phyloP scores from a whole-genome alignment of 1,284 basidiomycete species.

The Thecaphora thlaspeos region DNA sequence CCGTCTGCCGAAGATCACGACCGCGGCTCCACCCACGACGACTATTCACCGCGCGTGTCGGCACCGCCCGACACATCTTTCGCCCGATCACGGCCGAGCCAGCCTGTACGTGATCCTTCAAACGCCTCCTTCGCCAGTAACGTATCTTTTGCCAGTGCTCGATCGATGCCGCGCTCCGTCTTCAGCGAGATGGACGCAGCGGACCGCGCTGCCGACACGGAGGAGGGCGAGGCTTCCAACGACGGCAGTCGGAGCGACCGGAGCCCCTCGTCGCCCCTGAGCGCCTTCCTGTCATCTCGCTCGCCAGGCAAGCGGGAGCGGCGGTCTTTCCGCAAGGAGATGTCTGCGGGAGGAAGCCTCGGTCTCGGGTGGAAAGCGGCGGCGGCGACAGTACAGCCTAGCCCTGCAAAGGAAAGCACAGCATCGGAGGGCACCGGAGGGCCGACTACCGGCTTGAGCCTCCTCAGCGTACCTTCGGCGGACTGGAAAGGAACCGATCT shows the following conservation, averaged over 20 bases:
- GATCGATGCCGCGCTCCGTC: conserved; percentile 13
- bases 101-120: conserved; percentile 22
- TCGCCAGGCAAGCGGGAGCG: neutral
- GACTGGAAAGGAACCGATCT: no score
- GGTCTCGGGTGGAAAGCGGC: neutral
- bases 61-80: neutral
- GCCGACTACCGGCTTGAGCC: no score
- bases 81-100: conserved; percentile 2
- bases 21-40: no score
- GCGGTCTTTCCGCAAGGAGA: neutral
- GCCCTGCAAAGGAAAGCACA: no score
- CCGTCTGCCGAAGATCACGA: neutral
- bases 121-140: conserved; percentile 23
- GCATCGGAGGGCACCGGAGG: no score
- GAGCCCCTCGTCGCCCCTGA: conserved; percentile 3
- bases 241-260: neutral
- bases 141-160: conserved; percentile 28
- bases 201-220: conserved; percentile 1
- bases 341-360: neutral
- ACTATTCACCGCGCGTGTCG: neutral
- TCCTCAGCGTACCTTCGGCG: no score
- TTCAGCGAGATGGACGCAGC: conserved; percentile 28
- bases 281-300: neutral
- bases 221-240: conserved; percentile 2
- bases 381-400: neutral